Conservation (phyloP, 2,329 filamentous ascomycete species). For the Fusarium sp. region DNA sequence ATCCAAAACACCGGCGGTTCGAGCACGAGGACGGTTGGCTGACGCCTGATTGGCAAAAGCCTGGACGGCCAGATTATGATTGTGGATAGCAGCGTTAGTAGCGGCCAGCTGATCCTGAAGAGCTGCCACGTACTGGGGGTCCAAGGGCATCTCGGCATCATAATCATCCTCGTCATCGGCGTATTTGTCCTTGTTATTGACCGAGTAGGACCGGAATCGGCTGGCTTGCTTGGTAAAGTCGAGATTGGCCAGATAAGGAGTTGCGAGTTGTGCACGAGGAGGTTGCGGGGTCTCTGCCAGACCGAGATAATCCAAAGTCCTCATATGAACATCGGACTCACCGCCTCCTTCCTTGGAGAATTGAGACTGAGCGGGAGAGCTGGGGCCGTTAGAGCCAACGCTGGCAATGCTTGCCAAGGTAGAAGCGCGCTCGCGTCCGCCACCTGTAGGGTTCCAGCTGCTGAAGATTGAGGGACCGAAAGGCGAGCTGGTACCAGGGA, state of each 20-base stretch:
- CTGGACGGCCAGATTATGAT: conserved; percentile 93
- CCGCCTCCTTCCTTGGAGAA: conserved; percentile 87
- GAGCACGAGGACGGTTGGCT: conserved; percentile 84
- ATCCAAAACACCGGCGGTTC: conserved; percentile 92
- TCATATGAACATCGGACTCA: conserved; percentile 88
- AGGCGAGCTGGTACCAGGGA: conserved; percentile 69
- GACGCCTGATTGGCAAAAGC: conserved; percentile 89
- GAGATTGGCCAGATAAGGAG: conserved; percentile 80
- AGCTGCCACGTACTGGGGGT: conserved; percentile 70
- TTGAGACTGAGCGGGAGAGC: conserved; percentile 86
- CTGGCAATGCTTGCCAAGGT: conserved; percentile 87
- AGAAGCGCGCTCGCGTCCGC: conserved; percentile 83
- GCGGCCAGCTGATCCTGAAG: conserved; percentile 73
- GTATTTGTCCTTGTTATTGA: conserved; percentile 98
- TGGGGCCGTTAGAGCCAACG: conserved; percentile 89
- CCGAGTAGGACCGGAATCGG: conserved; percentile 95
- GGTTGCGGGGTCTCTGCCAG: conserved; percentile 93
- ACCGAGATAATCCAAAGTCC: conserved; percentile 94
- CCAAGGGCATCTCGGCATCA: conserved; percentile 64
- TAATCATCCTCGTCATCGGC: conserved; percentile 89
- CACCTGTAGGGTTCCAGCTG: conserved; percentile 78
- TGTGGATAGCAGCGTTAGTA: conserved; percentile 80
- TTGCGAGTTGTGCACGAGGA: conserved; percentile 77
- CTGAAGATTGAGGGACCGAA: conserved; percentile 94
- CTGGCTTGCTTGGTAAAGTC: conserved; percentile 83